A percentile compares a stretch with the other conserved stretches of the same genome.
Conservation (phyloP, 2,329 filamentous ascomycete species). For the Beauveria sp. region DNA sequence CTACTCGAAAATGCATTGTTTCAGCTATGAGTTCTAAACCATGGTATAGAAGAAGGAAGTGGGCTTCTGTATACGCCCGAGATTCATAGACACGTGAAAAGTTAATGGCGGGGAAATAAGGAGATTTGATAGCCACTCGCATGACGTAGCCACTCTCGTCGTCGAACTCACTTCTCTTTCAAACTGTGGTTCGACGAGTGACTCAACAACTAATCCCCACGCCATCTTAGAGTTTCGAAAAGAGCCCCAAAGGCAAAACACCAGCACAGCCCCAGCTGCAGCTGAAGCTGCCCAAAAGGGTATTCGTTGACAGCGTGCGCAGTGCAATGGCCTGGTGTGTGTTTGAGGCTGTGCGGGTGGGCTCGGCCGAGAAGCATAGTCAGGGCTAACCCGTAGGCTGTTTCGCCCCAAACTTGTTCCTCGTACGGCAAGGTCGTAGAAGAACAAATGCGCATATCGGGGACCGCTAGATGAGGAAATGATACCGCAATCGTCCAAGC, state of each 20-base stretch:
- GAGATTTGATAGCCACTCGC: too few species aligned
- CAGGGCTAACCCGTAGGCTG: conserved; percentile 6
- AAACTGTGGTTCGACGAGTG: too few species aligned
- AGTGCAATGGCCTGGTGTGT: background rate
- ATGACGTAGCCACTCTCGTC: background rate
- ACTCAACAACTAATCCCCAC: too few species aligned
- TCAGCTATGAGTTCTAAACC: too few species aligned
- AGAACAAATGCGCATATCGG: too few species aligned
- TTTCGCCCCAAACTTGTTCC: background rate
- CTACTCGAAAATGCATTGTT: too few species aligned
- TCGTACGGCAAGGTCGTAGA: background rate
- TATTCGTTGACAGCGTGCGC: background rate
- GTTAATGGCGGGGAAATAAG: too few species aligned
- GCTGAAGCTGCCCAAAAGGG: background rate
- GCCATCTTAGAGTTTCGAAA: background rate
- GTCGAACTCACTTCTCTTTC: background rate
- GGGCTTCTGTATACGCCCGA: conserved; percentile 3
- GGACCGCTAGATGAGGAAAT: background rate
- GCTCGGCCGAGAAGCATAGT: conserved; percentile 4
- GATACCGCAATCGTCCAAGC: background rate
- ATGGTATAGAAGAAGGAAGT: background rate
- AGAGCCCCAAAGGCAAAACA: background rate
- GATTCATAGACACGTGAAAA: background rate
- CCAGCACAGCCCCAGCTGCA: conserved; percentile 1
- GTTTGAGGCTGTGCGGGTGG: conserved; percentile 7